Evolutionary conservation across 192 early-diverging fungal species (phyloP).

Genomic region (Backusella sp.): DNA sequence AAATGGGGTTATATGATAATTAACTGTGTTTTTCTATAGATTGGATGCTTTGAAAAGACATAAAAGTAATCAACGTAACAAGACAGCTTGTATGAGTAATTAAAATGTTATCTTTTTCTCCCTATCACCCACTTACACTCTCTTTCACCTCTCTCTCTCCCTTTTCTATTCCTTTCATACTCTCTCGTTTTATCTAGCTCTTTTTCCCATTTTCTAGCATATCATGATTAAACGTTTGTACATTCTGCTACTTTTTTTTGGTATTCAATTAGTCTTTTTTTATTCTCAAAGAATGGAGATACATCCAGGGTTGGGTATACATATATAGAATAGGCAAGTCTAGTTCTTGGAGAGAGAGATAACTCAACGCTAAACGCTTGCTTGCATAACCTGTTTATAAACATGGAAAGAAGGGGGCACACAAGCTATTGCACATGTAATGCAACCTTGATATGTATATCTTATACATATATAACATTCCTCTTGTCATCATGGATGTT

Average conservation of each 20-base stretch:
- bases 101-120: not conserved
- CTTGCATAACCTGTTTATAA: no score
- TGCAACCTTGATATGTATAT: no score
- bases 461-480: no score
- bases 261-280: no score
- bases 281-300: no score
- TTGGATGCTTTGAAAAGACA: constrained; percentile 71
- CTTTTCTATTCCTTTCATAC: not conserved
- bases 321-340: no score
- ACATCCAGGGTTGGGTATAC: no score
- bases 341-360: no score
- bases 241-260: not conserved
- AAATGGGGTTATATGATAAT: not conserved
- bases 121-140: not conserved
- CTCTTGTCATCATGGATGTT: no score
- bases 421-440: no score
- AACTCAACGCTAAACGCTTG: no score
- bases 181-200: not conserved
- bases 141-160: not conserved
- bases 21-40: not conserved
- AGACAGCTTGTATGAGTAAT: constrained; percentile 11
- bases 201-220: not conserved
- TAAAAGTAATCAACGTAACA: constrained; percentile 31
- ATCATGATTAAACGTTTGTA: not conserved
- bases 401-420: no score